phyloP scores from a whole-genome alignment of 768 basidiomycete genomes.

The Pholiota conissans region DNA sequence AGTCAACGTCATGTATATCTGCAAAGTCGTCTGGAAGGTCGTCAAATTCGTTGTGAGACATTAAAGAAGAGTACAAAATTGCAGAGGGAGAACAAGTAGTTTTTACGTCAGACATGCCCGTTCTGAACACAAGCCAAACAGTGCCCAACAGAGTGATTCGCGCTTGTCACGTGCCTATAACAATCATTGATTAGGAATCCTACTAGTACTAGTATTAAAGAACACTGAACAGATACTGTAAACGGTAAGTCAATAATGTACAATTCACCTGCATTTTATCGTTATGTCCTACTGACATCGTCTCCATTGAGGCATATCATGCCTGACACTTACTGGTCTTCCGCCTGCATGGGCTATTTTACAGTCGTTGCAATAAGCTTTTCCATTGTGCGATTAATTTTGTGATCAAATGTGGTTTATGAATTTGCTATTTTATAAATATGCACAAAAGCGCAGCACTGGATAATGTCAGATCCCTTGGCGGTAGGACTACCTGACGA shows the following conservation, averaged over 20 bases:
- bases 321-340: too few relatives aligned
- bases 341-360: too few relatives aligned
- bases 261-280: too few relatives aligned
- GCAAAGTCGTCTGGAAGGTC: constrained; percentile 53
- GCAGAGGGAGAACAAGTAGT: neutral
- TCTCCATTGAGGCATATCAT: too few relatives aligned
- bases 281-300: too few relatives aligned
- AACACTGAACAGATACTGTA: too few relatives aligned
- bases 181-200: too few relatives aligned
- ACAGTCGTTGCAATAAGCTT: too few relatives aligned
- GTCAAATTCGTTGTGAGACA: constrained; percentile 56
- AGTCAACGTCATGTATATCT: constrained; percentile 49
- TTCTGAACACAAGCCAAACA: constrained; percentile 4
- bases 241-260: too few relatives aligned
- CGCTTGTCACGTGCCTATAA: neutral
- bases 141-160: neutral
- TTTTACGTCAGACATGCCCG: neutral
- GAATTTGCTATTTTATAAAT: neutral
- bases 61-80: constrained; percentile 7
- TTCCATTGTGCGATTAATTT: too few relatives aligned
- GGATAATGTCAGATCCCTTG: neutral
- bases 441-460: neutral
- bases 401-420: neutral
- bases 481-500: too few relatives aligned
- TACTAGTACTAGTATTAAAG: too few relatives aligned